phyloP scores from a whole-genome alignment of 768 basidiomycete genomes.

The Leucosporidium creatinivorum region DNA sequence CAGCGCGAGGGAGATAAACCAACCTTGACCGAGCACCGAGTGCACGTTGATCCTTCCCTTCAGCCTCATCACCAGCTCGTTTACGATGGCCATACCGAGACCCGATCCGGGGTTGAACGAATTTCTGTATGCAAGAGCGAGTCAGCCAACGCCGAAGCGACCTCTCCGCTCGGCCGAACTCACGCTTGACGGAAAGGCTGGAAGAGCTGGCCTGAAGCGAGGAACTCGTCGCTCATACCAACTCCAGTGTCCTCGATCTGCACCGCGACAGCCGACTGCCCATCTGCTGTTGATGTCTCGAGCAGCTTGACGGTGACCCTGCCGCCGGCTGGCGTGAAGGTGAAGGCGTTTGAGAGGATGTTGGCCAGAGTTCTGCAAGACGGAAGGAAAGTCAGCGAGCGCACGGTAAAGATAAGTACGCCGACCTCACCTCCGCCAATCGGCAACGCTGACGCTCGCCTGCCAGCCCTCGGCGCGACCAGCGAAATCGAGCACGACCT shows the following conservation, averaged over 20 bases:
- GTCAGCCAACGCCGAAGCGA: background rate
- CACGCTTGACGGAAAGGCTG: conserved; percentile 6
- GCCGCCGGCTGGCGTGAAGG: conserved; percentile 24
- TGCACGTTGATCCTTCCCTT: background rate
- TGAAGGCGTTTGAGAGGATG: conserved; percentile 35
- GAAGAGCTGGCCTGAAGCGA: conserved; percentile 4
- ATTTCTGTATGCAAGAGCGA: background rate
- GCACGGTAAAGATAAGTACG: background rate
- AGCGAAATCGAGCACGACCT: conserved; percentile 5
- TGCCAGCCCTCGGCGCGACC: conserved; percentile 3
- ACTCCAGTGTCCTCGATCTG: background rate
- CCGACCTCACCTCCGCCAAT: background rate
- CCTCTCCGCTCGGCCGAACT: background rate
- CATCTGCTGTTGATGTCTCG: background rate
- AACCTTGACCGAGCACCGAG: background rate
- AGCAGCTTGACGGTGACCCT: conserved; percentile 22
- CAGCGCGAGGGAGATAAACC: background rate
- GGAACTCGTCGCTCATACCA: conserved; percentile 3
- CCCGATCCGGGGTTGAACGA: background rate
- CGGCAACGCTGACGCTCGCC: background rate
- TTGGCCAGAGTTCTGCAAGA: conserved; percentile 27
- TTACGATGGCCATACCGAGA: conserved; percentile 1
- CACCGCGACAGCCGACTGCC: background rate
- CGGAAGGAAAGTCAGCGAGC: background rate
- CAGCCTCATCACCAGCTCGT: background rate